phyloP scores from a whole-genome alignment of 2,329 filamentous ascomycete species.

The Boeremia lycopersici region DNA sequence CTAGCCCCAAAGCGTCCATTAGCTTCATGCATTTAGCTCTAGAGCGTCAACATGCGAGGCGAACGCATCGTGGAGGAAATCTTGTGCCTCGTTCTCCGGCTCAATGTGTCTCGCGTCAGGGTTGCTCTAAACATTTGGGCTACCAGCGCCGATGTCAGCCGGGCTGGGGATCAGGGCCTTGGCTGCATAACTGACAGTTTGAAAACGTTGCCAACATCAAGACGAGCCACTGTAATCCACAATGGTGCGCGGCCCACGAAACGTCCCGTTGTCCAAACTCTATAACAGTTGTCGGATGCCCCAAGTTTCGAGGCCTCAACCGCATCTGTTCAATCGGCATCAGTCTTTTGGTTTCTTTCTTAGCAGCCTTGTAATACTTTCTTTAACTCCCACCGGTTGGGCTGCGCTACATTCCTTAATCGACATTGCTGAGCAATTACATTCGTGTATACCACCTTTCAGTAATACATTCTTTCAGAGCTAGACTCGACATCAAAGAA shows the following conservation, averaged over 20 bases:
- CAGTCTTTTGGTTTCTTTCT: constrained; percentile 46
- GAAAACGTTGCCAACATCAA: constrained; percentile 51
- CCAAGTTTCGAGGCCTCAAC: constrained; percentile 47
- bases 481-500: constrained; percentile 56
- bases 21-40: constrained; percentile 36
- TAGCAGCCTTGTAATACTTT: constrained; percentile 53
- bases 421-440: constrained; percentile 51
- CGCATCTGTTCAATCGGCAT: constrained; percentile 47
- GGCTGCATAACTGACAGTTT: constrained; percentile 47
- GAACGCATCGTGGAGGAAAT: constrained; percentile 37
- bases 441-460: constrained; percentile 37
- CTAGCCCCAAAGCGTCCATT: constrained; percentile 34
- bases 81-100: constrained; percentile 40
- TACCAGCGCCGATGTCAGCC: constrained; percentile 36
- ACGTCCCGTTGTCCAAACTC: constrained; percentile 35
- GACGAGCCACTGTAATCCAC: constrained; percentile 49
- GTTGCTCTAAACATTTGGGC: constrained; percentile 48
- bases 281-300: constrained; percentile 45
- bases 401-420: constrained; percentile 60
- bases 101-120: constrained; percentile 46
- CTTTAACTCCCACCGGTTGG: constrained; percentile 61
- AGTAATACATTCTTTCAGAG: constrained; percentile 49
- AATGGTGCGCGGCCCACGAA: constrained; percentile 36
- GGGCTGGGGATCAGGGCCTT: constrained; percentile 45
- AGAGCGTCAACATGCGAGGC: constrained; percentile 28